Evolutionary conservation across 805 yeast genomes (phyloP).

Genomic region (Saturnispora bothae): DNA sequence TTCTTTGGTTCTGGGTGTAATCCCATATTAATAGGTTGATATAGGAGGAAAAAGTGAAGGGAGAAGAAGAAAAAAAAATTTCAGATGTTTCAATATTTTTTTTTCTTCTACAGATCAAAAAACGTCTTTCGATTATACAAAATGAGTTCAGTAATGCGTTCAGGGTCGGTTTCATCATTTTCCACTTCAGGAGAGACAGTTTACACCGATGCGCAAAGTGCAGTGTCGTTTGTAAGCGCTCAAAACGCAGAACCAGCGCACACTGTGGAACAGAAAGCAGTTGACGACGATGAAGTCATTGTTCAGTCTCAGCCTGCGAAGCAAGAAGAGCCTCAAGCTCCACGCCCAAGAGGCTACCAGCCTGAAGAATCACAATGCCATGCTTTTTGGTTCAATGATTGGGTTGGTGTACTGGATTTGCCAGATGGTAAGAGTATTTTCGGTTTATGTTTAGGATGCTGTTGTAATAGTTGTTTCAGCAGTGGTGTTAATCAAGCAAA

Average conservation of each 20-base stretch:
- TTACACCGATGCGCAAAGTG: constrained; percentile 14
- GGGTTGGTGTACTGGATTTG: constrained; percentile 11
- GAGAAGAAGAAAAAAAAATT: not conserved
- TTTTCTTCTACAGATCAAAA: too few relatives aligned
- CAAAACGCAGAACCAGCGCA: constrained; percentile 1
- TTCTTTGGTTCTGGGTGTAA: constrained; percentile 40
- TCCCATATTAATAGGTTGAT: constrained; percentile 10
- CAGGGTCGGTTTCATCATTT: constrained; percentile 10
- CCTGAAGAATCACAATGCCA: constrained; percentile 23
- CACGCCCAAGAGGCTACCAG: constrained; percentile 15
- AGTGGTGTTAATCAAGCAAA: constrained; percentile 8
- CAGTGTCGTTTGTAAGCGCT: constrained; percentile 1
- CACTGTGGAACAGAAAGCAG: not conserved
- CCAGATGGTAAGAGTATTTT: constrained; percentile 3
- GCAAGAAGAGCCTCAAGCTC: constrained; percentile 7
- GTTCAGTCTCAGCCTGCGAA: not conserved
- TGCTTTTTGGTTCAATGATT: constrained; percentile 18
- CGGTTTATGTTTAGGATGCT: constrained; percentile 1
- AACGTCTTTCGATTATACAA: too few relatives aligned
- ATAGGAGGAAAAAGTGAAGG: too few relatives aligned
- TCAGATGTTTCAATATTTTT: not conserved
- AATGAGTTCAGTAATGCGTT: constrained; percentile 7
- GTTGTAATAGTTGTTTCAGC: constrained; percentile 8
- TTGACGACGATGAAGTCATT: not conserved
- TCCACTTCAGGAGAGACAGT: constrained; percentile 13